Conservation (phyloP, 2,329 filamentous ascomycete species). For the Arachnomyces sp. region DNA sequence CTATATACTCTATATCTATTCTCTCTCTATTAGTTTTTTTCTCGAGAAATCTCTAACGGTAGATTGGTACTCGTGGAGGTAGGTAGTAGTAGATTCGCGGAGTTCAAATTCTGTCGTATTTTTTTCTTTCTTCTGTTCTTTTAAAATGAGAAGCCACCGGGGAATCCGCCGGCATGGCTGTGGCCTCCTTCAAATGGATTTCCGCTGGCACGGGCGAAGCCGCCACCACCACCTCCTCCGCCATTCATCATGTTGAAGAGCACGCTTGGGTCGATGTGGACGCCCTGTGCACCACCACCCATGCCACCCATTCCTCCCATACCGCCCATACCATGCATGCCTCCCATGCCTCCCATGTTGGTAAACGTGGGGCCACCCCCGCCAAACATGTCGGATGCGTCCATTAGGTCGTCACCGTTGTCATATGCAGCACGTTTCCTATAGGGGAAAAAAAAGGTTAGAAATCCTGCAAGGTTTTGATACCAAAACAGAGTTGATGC, state of each 20-base stretch:
- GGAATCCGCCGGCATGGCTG: slow-evolving; percentile 38
- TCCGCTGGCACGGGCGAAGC: slow-evolving; percentile 46
- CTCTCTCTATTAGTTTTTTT: too few species aligned
- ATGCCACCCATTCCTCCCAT: slow-evolving; percentile 37
- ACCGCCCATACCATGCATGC: slow-evolving; percentile 54
- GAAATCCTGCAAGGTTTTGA: background rate
- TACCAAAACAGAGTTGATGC: slow-evolving; percentile 8
- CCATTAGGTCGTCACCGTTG: slow-evolving; percentile 82
- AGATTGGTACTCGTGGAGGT: too few species aligned
- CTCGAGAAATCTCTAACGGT: too few species aligned
- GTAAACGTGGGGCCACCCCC: slow-evolving; percentile 42
- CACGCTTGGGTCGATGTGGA: slow-evolving; percentile 65
- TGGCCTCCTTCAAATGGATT: slow-evolving; percentile 29
- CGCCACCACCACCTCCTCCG: slow-evolving; percentile 42
- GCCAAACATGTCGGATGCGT: slow-evolving; percentile 78
- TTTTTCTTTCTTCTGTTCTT: background rate
- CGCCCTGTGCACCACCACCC: slow-evolving; percentile 24
- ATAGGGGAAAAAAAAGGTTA: slow-evolving; percentile 10
- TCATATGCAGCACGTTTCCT: slow-evolving; percentile 88
- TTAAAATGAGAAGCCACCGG: slow-evolving; percentile 54
- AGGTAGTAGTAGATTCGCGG: too few species aligned
- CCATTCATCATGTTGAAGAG: slow-evolving; percentile 78
- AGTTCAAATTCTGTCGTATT: too few species aligned
- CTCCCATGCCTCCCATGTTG: slow-evolving; percentile 41
- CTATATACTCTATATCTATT: too few species aligned